These are phyloP conservation scores for Neostapfia colusana DNA, from an alignment of 176 grass and related monocot species.

Conservation along the genomic window DNA sequence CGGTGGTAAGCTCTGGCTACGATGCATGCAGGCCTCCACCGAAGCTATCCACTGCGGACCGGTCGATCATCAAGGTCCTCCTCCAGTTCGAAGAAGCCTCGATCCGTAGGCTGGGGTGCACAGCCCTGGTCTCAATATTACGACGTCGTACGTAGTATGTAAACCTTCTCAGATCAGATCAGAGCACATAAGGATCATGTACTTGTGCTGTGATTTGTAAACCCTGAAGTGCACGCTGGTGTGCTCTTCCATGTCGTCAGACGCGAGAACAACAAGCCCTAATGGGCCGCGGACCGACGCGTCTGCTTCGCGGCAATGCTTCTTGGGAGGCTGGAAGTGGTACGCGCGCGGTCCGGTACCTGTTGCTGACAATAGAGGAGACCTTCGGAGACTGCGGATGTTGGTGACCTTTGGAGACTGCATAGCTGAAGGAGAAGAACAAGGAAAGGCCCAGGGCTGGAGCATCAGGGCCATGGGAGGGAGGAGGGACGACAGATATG, in stretches of 20 bases:
- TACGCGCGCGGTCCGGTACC: slow-evolving; percentile 58
- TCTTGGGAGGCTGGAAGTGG: slow-evolving; percentile 79
- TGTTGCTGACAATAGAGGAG: slow-evolving; percentile 58
- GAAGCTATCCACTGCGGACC: slow-evolving; percentile 80
- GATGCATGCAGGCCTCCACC: slow-evolving; percentile 66
- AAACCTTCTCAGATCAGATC: slow-evolving; percentile 72
- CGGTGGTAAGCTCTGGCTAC: slow-evolving; percentile 64
- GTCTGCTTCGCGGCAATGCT: slow-evolving; percentile 56
- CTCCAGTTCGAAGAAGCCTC: slow-evolving; percentile 68
- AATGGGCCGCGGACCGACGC: slow-evolving; percentile 62
- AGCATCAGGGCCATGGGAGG: slow-evolving; percentile 26
- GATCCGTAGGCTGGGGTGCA: slow-evolving; percentile 73
- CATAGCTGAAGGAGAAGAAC: slow-evolving; percentile 26
- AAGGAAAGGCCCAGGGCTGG: slow-evolving; percentile 41
- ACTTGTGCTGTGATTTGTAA: slow-evolving; percentile 54
- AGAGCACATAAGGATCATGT: slow-evolving; percentile 70
- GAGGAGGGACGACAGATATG: slow-evolving; percentile 4
- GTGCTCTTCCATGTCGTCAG: slow-evolving; percentile 62
- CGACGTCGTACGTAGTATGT: no score
- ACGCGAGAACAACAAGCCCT: slow-evolving; percentile 74
- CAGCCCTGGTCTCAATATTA: slow-evolving; percentile 58
- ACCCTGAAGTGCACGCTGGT: slow-evolving; percentile 72
- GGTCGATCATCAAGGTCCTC: slow-evolving; percentile 84
- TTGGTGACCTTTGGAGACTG: slow-evolving; percentile 51
- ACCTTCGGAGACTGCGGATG: slow-evolving; percentile 52